Evolutionary conservation across 2,329 filamentous ascomycete species (phyloP).

Genomic region (Alternaria solani): DNA sequence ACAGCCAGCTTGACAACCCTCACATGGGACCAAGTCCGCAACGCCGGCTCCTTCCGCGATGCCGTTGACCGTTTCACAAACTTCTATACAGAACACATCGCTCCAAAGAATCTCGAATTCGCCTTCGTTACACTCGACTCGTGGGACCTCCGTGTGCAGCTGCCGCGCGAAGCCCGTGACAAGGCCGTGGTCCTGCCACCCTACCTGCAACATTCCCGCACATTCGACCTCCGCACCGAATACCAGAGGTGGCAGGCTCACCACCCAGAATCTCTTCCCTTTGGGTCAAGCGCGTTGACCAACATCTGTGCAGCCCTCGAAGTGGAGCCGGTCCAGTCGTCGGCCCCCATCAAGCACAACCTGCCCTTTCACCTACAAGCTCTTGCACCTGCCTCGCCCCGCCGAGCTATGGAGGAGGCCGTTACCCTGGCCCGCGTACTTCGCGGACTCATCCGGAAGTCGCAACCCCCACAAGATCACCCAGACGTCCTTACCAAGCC

Average conservation of each 20-base stretch:
- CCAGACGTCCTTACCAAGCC: conserved; percentile 93
- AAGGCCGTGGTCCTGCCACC: conserved; percentile 96
- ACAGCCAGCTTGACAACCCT: conserved; percentile 94
- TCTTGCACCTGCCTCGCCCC: conserved; percentile 90
- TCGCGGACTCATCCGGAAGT: conserved; percentile 92
- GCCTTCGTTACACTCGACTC: conserved; percentile 98
- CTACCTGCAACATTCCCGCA: conserved; percentile 96
- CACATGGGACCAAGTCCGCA: conserved; percentile 98
- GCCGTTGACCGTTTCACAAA: conserved; percentile 94
- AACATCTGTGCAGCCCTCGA: conserved; percentile 99
- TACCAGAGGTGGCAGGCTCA: conserved; percentile 99
- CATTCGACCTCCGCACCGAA: conserved; percentile 95
- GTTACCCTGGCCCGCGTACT: conserved; percentile 93
- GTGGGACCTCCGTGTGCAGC: conserved; percentile 97
- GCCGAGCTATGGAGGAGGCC: conserved; percentile 96
- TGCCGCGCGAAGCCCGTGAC: conserved; percentile 96
- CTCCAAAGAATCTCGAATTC: conserved; percentile 91
- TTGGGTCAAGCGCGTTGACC: conserved; percentile 91
- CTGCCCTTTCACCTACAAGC: conserved; percentile 97
- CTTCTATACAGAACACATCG: conserved; percentile 90
- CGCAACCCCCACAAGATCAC: conserved; percentile 90
- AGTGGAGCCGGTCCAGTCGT: conserved; percentile 96
- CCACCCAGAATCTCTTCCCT: conserved; percentile 95
- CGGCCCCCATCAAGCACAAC: conserved; percentile 98
- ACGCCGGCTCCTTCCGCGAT: conserved; percentile 95